Conservation (phyloP, 345 rosid genomes). For the Eucalyptus camaldulensis region DNA sequence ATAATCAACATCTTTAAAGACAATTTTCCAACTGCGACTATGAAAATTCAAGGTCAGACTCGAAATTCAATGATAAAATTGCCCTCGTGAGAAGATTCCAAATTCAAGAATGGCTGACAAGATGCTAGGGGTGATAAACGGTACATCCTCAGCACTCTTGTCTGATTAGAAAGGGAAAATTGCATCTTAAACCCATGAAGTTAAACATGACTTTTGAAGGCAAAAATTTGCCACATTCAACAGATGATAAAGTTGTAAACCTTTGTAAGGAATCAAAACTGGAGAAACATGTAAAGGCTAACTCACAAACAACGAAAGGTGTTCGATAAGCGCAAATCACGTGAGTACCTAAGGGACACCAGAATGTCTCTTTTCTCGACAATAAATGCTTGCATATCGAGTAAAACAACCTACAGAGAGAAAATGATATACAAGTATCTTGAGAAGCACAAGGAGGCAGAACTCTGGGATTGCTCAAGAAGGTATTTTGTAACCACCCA, state of each 20-base stretch:
- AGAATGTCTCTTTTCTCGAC: background rate
- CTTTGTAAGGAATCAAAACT: background rate
- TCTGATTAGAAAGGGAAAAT: background rate
- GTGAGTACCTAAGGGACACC: background rate
- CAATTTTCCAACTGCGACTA: background rate
- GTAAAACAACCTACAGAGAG: background rate
- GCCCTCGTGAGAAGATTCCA: background rate
- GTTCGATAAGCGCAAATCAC: background rate
- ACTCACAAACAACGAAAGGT: background rate
- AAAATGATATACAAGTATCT: background rate
- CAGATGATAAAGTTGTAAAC: background rate
- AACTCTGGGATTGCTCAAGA: background rate
- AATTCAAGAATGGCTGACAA: background rate
- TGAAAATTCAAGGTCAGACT: background rate
- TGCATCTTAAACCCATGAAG: background rate
- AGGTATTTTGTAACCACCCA: background rate
- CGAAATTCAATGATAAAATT: background rate
- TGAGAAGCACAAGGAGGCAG: background rate
- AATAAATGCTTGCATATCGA: background rate
- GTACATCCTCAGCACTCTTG: background rate
- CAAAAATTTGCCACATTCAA: background rate
- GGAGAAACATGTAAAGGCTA: background rate
- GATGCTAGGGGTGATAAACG: background rate
- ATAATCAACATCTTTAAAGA: background rate
- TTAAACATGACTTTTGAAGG: background rate